Percentiles rank a stretch among this genome's conserved stretches.
Conservation (phyloP, 2,329 filamentous ascomycete species). For the Aphanoascus verrucosus region DNA sequence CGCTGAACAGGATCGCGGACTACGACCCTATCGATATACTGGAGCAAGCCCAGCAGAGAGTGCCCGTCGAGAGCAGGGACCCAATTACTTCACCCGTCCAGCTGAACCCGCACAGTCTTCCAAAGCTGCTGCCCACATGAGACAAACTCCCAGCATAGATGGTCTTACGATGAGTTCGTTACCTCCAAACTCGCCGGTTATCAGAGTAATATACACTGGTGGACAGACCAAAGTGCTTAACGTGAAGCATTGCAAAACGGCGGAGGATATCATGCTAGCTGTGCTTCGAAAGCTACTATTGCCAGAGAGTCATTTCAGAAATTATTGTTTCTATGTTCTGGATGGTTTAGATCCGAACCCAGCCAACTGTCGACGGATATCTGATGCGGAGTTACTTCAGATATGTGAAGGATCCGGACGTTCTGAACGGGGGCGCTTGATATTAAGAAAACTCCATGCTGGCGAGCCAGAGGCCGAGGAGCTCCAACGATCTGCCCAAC, state of each 20-base stretch:
- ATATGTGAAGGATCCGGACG: constrained; percentile 79
- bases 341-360: constrained; percentile 76
- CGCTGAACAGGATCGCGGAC: constrained; percentile 40
- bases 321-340: constrained; percentile 94
- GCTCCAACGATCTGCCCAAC: constrained; percentile 73
- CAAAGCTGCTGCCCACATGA: constrained; percentile 58
- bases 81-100: constrained; percentile 45
- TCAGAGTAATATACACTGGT: constrained; percentile 83
- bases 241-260: constrained; percentile 79
- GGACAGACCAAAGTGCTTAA: constrained; percentile 90
- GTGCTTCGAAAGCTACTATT: constrained; percentile 80
- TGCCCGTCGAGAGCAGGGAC: constrained; percentile 40
- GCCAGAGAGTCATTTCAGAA: constrained; percentile 81
- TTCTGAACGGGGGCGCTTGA: constrained; percentile 79
- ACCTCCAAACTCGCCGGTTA: constrained; percentile 76
- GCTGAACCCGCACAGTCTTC: constrained; percentile 50
- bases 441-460: constrained; percentile 82
- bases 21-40: constrained; percentile 51
- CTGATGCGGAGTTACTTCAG: constrained; percentile 78
- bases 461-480: constrained; percentile 83
- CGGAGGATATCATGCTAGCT: constrained; percentile 83
- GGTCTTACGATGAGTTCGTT: constrained; percentile 75
- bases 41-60: constrained; percentile 48
- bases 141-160: constrained; percentile 75
- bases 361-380: constrained; percentile 66